Evolutionary conservation across 2,329 filamentous ascomycete species (phyloP).

Genomic region (Colletotrichum chlorophyti): DNA sequence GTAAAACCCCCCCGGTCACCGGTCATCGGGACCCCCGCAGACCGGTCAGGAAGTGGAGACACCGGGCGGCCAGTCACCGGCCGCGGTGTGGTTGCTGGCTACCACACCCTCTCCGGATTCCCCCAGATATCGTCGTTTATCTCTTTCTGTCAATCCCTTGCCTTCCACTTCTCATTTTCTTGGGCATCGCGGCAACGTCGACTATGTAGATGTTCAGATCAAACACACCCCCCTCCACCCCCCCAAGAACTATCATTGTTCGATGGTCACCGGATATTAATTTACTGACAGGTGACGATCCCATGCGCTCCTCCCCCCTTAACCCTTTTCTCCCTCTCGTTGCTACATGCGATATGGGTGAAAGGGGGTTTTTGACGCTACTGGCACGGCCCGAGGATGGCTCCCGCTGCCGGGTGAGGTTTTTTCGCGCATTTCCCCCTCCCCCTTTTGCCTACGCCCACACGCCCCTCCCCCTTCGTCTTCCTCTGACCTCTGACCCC

Average conservation of each 20-base stretch:
- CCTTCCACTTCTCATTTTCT: too few relatives aligned
- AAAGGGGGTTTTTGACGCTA: too few relatives aligned
- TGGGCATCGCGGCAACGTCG: too few relatives aligned
- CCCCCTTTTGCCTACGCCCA: background rate
- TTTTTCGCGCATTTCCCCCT: too few relatives aligned
- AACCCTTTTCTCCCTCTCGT: background rate
- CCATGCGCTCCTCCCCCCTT: too few relatives aligned
- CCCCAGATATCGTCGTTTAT: background rate
- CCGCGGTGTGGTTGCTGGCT: too few relatives aligned
- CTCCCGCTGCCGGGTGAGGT: background rate
- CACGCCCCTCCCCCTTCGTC: background rate
- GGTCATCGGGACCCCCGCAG: slow-evolving; percentile 19
- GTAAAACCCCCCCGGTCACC: slow-evolving; percentile 28
- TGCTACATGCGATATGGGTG: background rate
- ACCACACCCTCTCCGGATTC: slow-evolving; percentile 7
- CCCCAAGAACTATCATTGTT: too few relatives aligned
- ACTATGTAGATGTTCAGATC: too few relatives aligned
- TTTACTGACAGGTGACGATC: too few relatives aligned
- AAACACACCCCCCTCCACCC: too few relatives aligned
- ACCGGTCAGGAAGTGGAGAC: slow-evolving; percentile 29
- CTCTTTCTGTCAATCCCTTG: too few relatives aligned
- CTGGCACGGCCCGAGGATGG: background rate
- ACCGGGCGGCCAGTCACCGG: slow-evolving; percentile 24
- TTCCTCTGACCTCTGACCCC: background rate
- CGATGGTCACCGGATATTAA: too few relatives aligned